Percentiles rank a stretch among this genome's conserved stretches.
Evolutionary conservation across 1,284 basidiomycete species (phyloP).

Genomic region (Cryptococcus maquisensis): DNA sequence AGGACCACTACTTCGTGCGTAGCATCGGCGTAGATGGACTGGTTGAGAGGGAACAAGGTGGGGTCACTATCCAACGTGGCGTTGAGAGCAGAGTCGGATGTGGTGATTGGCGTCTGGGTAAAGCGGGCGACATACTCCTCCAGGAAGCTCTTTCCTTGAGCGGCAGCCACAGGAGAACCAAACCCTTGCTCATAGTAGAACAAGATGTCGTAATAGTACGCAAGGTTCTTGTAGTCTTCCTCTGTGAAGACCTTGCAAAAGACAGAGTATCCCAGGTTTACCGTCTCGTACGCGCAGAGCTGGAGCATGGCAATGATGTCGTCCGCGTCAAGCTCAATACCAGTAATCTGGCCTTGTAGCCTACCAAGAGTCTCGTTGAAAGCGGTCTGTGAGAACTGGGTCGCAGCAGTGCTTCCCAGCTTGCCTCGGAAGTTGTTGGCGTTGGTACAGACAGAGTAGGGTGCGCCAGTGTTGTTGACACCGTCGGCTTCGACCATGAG

Average conservation of each 20-base stretch:
- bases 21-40: conserved; percentile 63
- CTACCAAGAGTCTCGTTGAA: conserved; percentile 28
- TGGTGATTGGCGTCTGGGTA: conserved; percentile 63
- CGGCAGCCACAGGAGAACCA: conserved; percentile 70
- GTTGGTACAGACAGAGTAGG: conserved; percentile 53
- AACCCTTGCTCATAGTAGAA: conserved; percentile 71
- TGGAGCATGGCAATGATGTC: conserved; percentile 42
- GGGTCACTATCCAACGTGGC: conserved; percentile 66
- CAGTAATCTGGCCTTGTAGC: conserved; percentile 36
- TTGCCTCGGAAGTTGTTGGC: conserved; percentile 63
- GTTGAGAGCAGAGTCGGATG: conserved; percentile 72
- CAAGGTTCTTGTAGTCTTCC: conserved; percentile 79
- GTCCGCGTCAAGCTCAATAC: conserved; percentile 22
- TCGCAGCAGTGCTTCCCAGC: conserved; percentile 32
- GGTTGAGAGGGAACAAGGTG: conserved; percentile 71
- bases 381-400: conserved; percentile 63
- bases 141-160: conserved; percentile 78
- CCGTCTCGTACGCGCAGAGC: conserved; percentile 80
- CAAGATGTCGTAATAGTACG: conserved; percentile 63
- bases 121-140: conserved; percentile 76
- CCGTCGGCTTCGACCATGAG: conserved; percentile 55
- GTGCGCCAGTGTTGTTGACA: conserved; percentile 50
- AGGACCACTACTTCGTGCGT: conserved; percentile 62
- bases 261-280: conserved; percentile 79
- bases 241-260: conserved; percentile 86